These are phyloP conservation scores for Lipomyces anomalus DNA, from an alignment of 805 yeast genomes.

Conservation along the genomic window DNA sequence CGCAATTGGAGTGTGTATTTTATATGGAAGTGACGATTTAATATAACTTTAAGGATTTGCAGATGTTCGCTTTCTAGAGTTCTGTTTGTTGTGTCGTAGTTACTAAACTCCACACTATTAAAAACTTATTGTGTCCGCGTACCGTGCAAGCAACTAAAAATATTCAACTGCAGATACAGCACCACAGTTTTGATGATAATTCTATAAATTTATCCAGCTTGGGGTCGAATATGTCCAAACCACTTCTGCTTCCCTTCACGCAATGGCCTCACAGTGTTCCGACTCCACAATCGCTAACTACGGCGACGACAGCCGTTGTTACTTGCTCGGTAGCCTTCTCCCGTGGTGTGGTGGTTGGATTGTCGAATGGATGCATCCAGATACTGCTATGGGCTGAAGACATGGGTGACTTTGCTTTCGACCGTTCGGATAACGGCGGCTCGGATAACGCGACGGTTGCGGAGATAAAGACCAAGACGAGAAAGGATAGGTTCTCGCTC, in stretches of 20 bases:
- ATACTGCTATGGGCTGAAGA: constrained; percentile 19
- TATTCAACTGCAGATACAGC: too few relatives aligned
- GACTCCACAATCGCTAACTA: not conserved
- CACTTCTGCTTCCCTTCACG: constrained; percentile 22
- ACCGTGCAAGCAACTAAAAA: too few relatives aligned
- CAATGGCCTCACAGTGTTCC: constrained; percentile 18
- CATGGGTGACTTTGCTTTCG: not conserved
- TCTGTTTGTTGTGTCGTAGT: too few relatives aligned
- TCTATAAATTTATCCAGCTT: too few relatives aligned
- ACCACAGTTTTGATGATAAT: too few relatives aligned
- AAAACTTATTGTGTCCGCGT: too few relatives aligned
- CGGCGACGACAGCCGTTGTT: constrained; percentile 9
- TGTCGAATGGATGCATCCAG: constrained; percentile 20
- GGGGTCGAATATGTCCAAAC: not conserved
- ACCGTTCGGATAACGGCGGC: not conserved
- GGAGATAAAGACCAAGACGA: too few relatives aligned
- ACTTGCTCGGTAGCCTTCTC: constrained; percentile 22
- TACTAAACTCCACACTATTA: too few relatives aligned
- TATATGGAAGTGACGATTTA: too few relatives aligned
- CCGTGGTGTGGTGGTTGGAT: constrained; percentile 17
- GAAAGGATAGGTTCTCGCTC: not conserved
- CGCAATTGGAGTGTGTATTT: not conserved
- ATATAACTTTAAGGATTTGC: too few relatives aligned
- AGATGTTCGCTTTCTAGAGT: too few relatives aligned
- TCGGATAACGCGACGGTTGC: too few relatives aligned